These are phyloP conservation scores for Coemansia sp. DNA, from an alignment of 192 early-diverging fungal species.

Conservation along the genomic window DNA sequence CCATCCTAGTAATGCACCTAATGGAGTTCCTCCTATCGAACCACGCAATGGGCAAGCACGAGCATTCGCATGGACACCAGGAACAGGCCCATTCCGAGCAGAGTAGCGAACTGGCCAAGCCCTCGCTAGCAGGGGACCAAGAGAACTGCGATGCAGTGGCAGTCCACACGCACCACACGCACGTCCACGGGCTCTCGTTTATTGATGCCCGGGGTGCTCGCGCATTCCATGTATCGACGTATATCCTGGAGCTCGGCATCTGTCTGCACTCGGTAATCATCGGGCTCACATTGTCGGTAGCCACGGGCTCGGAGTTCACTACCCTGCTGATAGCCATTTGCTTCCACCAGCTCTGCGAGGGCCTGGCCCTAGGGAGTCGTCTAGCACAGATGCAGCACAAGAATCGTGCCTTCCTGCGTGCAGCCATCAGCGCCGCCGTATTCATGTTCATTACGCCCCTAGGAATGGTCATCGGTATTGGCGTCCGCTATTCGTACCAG, in stretches of 20 bases:
- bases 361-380: constrained; percentile 72
- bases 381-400: constrained; percentile 57
- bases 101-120: background rate
- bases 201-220: constrained; percentile 13
- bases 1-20: constrained; percentile 64
- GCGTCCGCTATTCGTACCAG: constrained; percentile 64
- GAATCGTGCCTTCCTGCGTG: constrained; percentile 17
- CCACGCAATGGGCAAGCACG: constrained; percentile 44
- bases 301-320: constrained; percentile 55
- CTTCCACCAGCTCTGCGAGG: constrained; percentile 79
- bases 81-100: background rate
- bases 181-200: constrained; percentile 47
- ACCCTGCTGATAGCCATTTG: constrained; percentile 63
- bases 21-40: constrained; percentile 59
- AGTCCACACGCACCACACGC: constrained; percentile 50
- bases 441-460: constrained; percentile 78
- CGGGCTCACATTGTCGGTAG: constrained; percentile 63
- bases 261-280: constrained; percentile 76
- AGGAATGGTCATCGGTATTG: constrained; percentile 77
- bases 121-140: background rate
- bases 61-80: constrained; percentile 19
- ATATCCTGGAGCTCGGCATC: constrained; percentile 74
- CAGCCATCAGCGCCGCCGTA: constrained; percentile 49
- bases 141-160: constrained; percentile 46
- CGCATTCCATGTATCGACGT: constrained; percentile 56